These are phyloP conservation scores for Penicillium frequentans DNA, from an alignment of 2,329 filamentous ascomycete genomes.

Conservation along the genomic window DNA sequence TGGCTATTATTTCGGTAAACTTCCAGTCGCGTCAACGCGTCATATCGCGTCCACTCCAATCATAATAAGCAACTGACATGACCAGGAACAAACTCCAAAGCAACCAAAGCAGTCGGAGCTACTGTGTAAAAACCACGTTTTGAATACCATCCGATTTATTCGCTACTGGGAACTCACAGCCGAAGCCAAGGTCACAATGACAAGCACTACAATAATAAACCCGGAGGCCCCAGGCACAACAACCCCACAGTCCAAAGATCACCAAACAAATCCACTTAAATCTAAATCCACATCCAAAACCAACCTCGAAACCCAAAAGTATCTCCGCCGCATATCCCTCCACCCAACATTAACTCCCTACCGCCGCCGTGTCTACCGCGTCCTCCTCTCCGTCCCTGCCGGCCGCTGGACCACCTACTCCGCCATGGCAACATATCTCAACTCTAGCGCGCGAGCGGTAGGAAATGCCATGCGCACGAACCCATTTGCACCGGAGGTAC, in stretches of 20 bases:
- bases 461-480: constrained; percentile 75
- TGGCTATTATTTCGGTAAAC: background rate
- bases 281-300: background rate
- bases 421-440: constrained; percentile 65
- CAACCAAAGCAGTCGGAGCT: background rate
- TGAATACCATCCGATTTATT: no score
- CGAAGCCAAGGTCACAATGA: background rate
- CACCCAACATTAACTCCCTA: constrained; percentile 52
- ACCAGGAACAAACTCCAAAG: background rate
- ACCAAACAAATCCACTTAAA: background rate
- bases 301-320: constrained; percentile 17
- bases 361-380: constrained; percentile 61
- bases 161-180: no score
- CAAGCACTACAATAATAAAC: background rate
- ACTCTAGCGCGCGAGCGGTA: constrained; percentile 72
- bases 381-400: constrained; percentile 73
- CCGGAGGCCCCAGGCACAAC: background rate
- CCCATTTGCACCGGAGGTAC: constrained; percentile 78
- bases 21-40: constrained; percentile 7
- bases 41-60: constrained; percentile 7
- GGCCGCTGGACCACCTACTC: constrained; percentile 79
- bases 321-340: constrained; percentile 42
- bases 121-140: background rate
- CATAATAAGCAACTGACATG: background rate
- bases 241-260: background rate